Conservation (phyloP, 2,329 filamentous ascomycete genomes). For the Penicillium corylophilum region DNA sequence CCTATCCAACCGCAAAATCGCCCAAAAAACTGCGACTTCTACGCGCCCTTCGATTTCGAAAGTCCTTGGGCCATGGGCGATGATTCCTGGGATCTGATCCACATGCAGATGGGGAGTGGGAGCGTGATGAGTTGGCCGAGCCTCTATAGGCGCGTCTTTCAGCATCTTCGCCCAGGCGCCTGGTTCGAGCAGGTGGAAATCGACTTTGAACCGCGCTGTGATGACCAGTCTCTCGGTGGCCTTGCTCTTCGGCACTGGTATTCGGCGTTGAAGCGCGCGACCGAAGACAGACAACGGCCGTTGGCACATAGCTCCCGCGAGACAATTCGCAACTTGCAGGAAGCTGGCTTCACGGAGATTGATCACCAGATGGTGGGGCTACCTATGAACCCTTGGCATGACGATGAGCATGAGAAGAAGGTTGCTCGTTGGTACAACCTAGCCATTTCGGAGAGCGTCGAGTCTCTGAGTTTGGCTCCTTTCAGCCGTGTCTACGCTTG, state of each 20-base stretch:
- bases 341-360: slow-evolving; percentile 77
- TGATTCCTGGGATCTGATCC: slow-evolving; percentile 77
- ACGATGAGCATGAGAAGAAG: slow-evolving; percentile 62
- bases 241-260: slow-evolving; percentile 69
- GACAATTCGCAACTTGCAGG: slow-evolving; percentile 62
- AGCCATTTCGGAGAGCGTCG: slow-evolving; percentile 69
- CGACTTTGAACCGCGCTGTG: slow-evolving; percentile 73
- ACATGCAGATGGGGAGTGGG: slow-evolving; percentile 75
- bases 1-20: slow-evolving; percentile 67
- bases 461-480: slow-evolving; percentile 71
- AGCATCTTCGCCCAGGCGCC: slow-evolving; percentile 71
- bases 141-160: slow-evolving; percentile 69
- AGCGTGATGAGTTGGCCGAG: slow-evolving; percentile 73
- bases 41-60: slow-evolving; percentile 72
- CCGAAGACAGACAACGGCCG: slow-evolving; percentile 60
- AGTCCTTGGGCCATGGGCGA: slow-evolving; percentile 68
- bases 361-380: slow-evolving; percentile 66
- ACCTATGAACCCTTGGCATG: slow-evolving; percentile 72
- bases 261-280: slow-evolving; percentile 65
- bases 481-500: slow-evolving; percentile 66
- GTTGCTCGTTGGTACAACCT: slow-evolving; percentile 83
- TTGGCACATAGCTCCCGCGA: slow-evolving; percentile 61
- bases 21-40: slow-evolving; percentile 66
- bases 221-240: slow-evolving; percentile 59
- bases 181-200: slow-evolving; percentile 91